Base-by-base conservation (phyloP, 495 filamentous ascomycete genomes). In the Aspergillus sclerotiicarbonarius region DNA sequence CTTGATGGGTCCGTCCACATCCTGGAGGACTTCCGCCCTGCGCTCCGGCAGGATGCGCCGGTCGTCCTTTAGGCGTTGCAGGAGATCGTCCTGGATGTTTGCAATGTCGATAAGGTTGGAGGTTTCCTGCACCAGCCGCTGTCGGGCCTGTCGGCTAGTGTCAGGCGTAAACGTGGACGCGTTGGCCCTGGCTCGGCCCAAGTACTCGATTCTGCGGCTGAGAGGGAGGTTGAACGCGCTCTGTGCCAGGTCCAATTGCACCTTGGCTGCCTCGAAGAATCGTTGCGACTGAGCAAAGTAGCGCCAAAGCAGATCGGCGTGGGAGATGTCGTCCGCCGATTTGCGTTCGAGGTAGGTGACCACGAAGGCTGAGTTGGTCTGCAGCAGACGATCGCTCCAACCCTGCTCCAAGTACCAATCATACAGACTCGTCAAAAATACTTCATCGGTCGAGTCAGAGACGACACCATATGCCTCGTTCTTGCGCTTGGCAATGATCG, bases 401-500 rank as follows among this genome's bases (percentile, higher is more conserved):
- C 87, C 86, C 66, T 92, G 87, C 33, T 79, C 71, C 43, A 96
- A 81, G 70, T 98, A 97, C 95, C 95, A 99, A 58, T 97, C 94
- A 67, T 97, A 99, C 51, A 99, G 79, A 61, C 91, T 87, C 29
- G 90, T 93, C 69, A 98, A 84, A 74, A 98, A 99, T 1, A 96
- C 86, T 62, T 96, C 90, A 62, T 99, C 94, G 8, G 82, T 79
- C 0, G 92, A 96, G 47, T 80, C 84, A 65, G 94, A 87, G 65
- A 98, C 88, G 0, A 95, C 86, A 47, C 81, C 81, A 71, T 96
- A 95, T 0, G 94, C 92, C 72, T 99, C 94, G 53, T 82, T 82
- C 59, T 88, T 83, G 59, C 93, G 88, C 35, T 86, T 92, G 7
- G 87, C 87, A 39, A 86, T 81, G 4, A 86, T 68, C 0, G 90